These are phyloP conservation scores for Pyrenophora tritici-repentis DNA, from an alignment of 2,329 filamentous ascomycete genomes.

Conservation along the genomic window DNA sequence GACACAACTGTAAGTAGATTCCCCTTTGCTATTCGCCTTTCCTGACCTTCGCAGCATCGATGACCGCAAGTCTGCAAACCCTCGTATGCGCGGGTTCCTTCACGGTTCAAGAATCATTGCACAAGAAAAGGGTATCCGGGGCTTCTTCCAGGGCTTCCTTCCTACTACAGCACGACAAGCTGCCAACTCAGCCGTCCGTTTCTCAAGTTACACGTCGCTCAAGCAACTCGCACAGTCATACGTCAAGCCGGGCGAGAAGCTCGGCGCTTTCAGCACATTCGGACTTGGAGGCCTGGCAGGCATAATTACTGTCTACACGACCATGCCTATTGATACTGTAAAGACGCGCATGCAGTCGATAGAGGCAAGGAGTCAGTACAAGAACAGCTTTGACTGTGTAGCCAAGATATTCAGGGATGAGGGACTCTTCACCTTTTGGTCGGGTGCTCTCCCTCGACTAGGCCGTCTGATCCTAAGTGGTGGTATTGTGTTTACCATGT, in stretches of 20 bases:
- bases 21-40: not conserved
- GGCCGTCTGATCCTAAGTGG: slow-evolving; percentile 87
- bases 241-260: slow-evolving; percentile 90
- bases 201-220: slow-evolving; percentile 86
- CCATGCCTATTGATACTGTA: slow-evolving; percentile 83
- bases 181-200: slow-evolving; percentile 90
- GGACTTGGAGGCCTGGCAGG: slow-evolving; percentile 88
- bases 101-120: slow-evolving; percentile 87
- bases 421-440: slow-evolving; percentile 90
- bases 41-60: slow-evolving; percentile 69
- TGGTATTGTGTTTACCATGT: slow-evolving; percentile 96
- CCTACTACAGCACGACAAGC: slow-evolving; percentile 94
- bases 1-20: slow-evolving; percentile 70
- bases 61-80: slow-evolving; percentile 83
- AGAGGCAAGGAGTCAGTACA: slow-evolving; percentile 78
- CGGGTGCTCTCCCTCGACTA: slow-evolving; percentile 83
- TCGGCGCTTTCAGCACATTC: slow-evolving; percentile 86
- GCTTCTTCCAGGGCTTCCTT: slow-evolving; percentile 96
- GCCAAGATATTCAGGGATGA: slow-evolving; percentile 85
- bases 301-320: slow-evolving; percentile 79
- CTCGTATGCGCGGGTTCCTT: slow-evolving; percentile 88
- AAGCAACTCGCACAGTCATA: slow-evolving; percentile 92
- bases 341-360: slow-evolving; percentile 98
- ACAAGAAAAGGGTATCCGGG: slow-evolving; percentile 82
- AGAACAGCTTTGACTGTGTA: slow-evolving; percentile 85